A percentile compares a stretch with the other conserved stretches of the same genome.
These are phyloP conservation scores for Dendrostoma leiphaemia DNA, from an alignment of 2,329 filamentous ascomycete genomes.

Conservation along the genomic window DNA sequence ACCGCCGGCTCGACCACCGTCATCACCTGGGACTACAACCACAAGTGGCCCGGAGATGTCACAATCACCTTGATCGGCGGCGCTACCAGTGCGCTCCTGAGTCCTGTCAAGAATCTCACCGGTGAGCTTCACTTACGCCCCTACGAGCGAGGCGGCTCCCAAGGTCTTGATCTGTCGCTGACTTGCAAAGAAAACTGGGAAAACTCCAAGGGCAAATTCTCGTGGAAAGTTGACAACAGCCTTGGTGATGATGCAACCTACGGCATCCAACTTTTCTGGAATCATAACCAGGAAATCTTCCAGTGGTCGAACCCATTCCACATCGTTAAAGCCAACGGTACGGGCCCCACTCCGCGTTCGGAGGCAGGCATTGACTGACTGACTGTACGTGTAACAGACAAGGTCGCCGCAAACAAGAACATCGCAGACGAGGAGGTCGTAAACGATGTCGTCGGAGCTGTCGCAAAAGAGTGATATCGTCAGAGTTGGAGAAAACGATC, in stretches of 20 bases:
- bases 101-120: background rate
- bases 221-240: background rate
- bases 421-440: too few species aligned
- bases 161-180: background rate
- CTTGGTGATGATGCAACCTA: background rate
- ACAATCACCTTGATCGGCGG: conserved; percentile 57
- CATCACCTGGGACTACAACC: conserved; percentile 48
- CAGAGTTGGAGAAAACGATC: too few species aligned
- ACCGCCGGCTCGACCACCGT: conserved; percentile 46
- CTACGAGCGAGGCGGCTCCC: too few species aligned
- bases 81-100: conserved; percentile 38
- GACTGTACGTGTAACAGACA: too few species aligned
- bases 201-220: background rate
- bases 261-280: background rate
- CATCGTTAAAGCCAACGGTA: background rate
- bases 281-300: background rate
- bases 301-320: conserved; percentile 1
- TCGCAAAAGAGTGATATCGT: too few species aligned
- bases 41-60: conserved; percentile 41
- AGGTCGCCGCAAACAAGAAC: too few species aligned
- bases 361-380: too few species aligned
- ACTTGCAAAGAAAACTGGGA: background rate
- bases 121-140: background rate
- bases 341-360: too few species aligned
- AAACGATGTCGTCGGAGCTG: too few species aligned